These are phyloP conservation scores for Penicillium sp. DNA, from an alignment of 2,329 filamentous ascomycete species.

Conservation along the genomic window DNA sequence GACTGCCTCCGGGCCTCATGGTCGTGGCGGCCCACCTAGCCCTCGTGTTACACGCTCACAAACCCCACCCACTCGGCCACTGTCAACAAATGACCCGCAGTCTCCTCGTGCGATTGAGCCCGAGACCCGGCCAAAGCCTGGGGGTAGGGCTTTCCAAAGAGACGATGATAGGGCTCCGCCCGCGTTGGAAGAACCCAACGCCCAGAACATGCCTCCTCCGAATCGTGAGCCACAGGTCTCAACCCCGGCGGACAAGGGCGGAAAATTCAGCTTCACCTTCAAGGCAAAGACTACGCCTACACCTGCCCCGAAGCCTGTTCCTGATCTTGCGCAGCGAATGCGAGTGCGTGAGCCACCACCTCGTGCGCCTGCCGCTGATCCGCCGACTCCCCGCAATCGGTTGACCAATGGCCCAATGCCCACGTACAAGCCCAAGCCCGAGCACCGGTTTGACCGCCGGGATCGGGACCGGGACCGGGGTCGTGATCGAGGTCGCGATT, in stretches of 20 bases:
- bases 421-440: constrained; percentile 50
- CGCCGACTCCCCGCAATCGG: constrained; percentile 47
- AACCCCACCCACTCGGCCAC: constrained; percentile 34
- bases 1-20: constrained; percentile 64
- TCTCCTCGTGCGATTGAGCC: constrained; percentile 56
- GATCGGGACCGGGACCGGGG: constrained; percentile 46
- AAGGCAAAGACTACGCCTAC: constrained; percentile 74
- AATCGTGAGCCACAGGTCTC: constrained; percentile 61
- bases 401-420: constrained; percentile 46
- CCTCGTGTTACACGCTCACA: constrained; percentile 49
- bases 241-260: constrained; percentile 59
- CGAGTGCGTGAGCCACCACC: constrained; percentile 49
- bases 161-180: constrained; percentile 66
- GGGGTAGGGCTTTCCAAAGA: constrained; percentile 65
- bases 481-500: constrained; percentile 39
- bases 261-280: constrained; percentile 92
- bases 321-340: constrained; percentile 57
- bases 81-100: constrained; percentile 43
- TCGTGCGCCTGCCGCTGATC: constrained; percentile 38
- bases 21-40: constrained; percentile 55
- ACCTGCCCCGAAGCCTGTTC: constrained; percentile 58
- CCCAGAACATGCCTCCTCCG: constrained; percentile 62
- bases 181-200: constrained; percentile 41
- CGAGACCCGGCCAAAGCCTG: constrained; percentile 67
- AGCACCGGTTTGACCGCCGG: constrained; percentile 50